Conservation (phyloP, 179 eudicot genomes). For the Silene vulgaris region DNA sequence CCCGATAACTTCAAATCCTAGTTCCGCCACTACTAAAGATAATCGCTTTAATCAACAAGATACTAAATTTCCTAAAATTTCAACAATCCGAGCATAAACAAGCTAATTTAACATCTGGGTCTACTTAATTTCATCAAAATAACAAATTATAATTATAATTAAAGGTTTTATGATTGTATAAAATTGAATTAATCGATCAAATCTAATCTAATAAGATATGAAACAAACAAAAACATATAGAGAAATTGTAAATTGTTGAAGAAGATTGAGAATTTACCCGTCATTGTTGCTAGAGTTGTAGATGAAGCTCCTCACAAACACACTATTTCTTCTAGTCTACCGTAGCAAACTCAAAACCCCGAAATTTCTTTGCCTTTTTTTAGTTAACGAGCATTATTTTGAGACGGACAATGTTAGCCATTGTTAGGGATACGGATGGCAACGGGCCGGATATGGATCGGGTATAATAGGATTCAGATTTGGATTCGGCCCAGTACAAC, state of each 20-base stretch:
- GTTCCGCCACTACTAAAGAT: background rate
- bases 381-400: no score
- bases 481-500: no score
- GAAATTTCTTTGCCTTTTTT: background rate
- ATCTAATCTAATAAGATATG: background rate
- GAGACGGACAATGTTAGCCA: no score
- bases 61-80: background rate
- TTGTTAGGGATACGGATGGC: no score
- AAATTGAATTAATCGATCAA: background rate
- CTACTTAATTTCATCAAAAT: conserved; percentile 7
- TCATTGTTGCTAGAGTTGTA: background rate
- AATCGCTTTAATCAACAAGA: no score
- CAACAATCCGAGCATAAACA: background rate
- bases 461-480: no score
- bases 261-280: background rate
- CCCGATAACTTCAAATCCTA: no score
- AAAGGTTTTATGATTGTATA: background rate
- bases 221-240: background rate
- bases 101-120: background rate
- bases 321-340: background rate
- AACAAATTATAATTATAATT: background rate
- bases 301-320: background rate
- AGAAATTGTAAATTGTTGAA: background rate
- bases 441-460: no score
- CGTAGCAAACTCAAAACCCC: background rate